Percentiles rank a stretch among this genome's conserved stretches.
Conservation (phyloP, 768 basidiomycete species). For the Grammothele lineata region DNA sequence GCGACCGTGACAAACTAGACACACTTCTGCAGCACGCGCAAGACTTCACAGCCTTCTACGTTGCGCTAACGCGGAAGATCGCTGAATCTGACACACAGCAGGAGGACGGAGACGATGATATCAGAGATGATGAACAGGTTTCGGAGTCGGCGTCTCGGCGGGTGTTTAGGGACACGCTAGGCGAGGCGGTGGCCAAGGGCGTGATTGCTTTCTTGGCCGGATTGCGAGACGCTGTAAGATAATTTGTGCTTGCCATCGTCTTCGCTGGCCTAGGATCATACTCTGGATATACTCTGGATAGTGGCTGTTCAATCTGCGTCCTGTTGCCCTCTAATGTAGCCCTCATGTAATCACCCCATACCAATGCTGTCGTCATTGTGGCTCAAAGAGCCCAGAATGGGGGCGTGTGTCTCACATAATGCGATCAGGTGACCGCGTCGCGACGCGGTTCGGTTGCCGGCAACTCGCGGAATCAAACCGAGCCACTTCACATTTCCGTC, state of each 20-base stretch:
- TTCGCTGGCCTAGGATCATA: no score
- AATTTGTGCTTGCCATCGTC: no score
- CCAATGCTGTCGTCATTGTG: no score
- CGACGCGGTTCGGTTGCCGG: conserved; percentile 15
- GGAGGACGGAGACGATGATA: conserved; percentile 9
- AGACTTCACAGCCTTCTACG: conserved; percentile 40
- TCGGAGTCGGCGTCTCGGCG: not conserved
- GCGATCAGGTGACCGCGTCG: conserved; percentile 11
- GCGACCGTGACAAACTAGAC: conserved; percentile 26
- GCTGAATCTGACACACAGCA: conserved; percentile 12
- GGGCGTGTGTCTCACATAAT: conserved; percentile 14
- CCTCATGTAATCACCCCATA: no score
- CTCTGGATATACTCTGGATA: no score
- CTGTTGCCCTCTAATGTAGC: no score
- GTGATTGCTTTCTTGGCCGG: conserved; percentile 53
- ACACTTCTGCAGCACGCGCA: conserved; percentile 33
- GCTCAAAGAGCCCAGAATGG: no score
- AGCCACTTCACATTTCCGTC: conserved; percentile 17
- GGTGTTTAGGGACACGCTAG: conserved; percentile 20
- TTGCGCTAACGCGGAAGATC: conserved; percentile 27
- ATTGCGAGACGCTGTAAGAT: conserved; percentile 21
- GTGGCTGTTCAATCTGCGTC: no score
- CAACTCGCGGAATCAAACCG: conserved; percentile 15
- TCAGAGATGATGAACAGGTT: not conserved
- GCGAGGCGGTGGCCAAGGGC: conserved; percentile 29